phyloP scores from a whole-genome alignment of 169 alveolate genomes.

The Blepharisma undulans region DNA sequence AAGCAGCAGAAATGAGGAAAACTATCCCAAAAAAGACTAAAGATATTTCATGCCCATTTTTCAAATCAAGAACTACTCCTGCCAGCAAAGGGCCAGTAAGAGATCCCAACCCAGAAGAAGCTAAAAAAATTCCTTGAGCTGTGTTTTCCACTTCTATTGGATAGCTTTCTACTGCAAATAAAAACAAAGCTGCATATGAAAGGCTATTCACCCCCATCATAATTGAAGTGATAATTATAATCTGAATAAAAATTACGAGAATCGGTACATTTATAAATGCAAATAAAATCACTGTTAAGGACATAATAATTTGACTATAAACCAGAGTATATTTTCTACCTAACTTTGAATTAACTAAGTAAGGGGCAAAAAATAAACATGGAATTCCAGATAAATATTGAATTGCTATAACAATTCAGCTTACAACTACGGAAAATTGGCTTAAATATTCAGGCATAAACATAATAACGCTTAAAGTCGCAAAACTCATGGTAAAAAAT shows the following conservation, averaged over 20 bases:
- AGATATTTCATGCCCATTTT: neutral
- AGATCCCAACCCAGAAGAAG: neutral
- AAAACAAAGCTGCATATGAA: constrained; percentile 2
- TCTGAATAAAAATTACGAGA: neutral
- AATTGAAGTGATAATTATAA: neutral
- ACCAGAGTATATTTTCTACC: constrained; percentile 27
- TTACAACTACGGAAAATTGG: neutral
- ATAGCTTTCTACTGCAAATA: constrained; percentile 28
- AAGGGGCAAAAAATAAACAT: constrained; percentile 17
- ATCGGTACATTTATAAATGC: neutral
- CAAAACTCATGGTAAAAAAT: neutral
- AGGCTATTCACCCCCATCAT: neutral
- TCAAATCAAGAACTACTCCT: neutral
- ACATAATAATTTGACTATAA: neutral
- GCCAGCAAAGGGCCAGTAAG: constrained; percentile 11
- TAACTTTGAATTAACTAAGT: neutral
- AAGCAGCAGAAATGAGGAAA: neutral
- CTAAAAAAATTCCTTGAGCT: constrained; percentile 8
- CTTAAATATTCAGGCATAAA: constrained; percentile 30
- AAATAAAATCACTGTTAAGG: neutral
- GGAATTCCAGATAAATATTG: constrained; percentile 10
- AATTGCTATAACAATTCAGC: neutral
- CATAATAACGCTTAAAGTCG: neutral
- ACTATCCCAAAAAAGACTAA: neutral
- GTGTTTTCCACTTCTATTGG: constrained; percentile 29